Conservation (phyloP, 129 eudicot genomes). For the Chrysanthemum seticuspe region DNA sequence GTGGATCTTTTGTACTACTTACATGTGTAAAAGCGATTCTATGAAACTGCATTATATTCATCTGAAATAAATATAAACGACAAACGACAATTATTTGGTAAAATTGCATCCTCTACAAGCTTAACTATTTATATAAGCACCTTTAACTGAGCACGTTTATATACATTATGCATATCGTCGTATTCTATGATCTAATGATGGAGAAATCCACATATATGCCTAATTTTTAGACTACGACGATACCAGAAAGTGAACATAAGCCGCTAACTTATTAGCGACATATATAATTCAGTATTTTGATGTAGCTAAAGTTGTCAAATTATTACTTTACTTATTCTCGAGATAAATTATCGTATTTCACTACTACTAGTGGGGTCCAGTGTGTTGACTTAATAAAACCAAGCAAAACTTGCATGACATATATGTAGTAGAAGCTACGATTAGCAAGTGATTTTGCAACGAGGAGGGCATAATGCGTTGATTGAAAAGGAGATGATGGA, state of each 20-base stretch:
- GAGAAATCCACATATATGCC: too few relatives aligned
- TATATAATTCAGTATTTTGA: too few relatives aligned
- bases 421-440: neutral
- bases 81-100: neutral
- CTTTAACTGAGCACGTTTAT: too few relatives aligned
- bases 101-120: too few relatives aligned
- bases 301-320: too few relatives aligned
- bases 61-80: too few relatives aligned
- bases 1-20: neutral
- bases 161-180: too few relatives aligned
- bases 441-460: neutral
- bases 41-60: neutral
- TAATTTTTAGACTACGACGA: too few relatives aligned
- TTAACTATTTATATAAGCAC: too few relatives aligned
- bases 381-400: neutral
- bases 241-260: too few relatives aligned
- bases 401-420: neutral
- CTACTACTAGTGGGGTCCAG: neutral
- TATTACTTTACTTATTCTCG: neutral
- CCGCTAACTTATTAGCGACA: too few relatives aligned
- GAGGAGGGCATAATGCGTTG: neutral
- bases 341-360: neutral
- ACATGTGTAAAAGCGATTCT: neutral
- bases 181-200: too few relatives aligned
- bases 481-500: constrained; percentile 8